Conservation (phyloP, 768 basidiomycete genomes). For the Mycena rebaudengoi region DNA sequence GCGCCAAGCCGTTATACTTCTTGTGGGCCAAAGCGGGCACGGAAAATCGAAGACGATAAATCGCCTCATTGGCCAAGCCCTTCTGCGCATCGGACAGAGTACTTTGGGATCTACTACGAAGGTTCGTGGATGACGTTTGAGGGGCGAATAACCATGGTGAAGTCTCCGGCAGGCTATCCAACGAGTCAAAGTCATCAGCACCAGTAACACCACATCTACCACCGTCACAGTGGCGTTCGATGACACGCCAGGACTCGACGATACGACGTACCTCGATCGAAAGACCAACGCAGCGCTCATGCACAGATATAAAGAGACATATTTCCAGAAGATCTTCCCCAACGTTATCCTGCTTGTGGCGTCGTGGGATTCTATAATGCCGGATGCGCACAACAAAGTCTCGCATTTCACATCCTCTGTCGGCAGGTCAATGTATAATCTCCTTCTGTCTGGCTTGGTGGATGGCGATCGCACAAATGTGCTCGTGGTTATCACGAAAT, state of each 20-base stretch:
- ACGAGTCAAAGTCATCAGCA: not conserved
- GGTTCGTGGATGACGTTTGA: not conserved
- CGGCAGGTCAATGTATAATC: slow-evolving; percentile 6
- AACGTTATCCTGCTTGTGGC: slow-evolving; percentile 2
- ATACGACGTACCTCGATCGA: not conserved
- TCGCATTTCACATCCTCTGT: slow-evolving; percentile 2
- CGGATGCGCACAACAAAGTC: slow-evolving; percentile 2
- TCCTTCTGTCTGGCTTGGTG: not conserved
- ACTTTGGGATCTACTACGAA: not conserved
- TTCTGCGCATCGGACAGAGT: not conserved
- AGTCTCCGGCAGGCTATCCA: not conserved
- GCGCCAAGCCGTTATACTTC: not conserved
- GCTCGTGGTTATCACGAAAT: slow-evolving; percentile 6
- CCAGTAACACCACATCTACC: not conserved
- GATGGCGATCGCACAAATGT: not conserved
- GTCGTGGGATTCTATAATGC: slow-evolving; percentile 4
- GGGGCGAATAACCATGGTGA: not conserved
- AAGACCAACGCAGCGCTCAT: not conserved
- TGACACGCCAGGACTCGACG: slow-evolving; percentile 7
- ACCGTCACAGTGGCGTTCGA: slow-evolving; percentile 1
- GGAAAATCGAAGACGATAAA: slow-evolving; percentile 11
- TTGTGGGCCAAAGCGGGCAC: slow-evolving; percentile 5
- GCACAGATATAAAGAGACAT: not conserved
- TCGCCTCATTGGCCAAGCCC: not conserved
- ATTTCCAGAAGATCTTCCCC: not conserved